Evolutionary conservation across 352 stramenopile genomes (phyloP).

Genomic region (Phytophthora chlamydospora): DNA sequence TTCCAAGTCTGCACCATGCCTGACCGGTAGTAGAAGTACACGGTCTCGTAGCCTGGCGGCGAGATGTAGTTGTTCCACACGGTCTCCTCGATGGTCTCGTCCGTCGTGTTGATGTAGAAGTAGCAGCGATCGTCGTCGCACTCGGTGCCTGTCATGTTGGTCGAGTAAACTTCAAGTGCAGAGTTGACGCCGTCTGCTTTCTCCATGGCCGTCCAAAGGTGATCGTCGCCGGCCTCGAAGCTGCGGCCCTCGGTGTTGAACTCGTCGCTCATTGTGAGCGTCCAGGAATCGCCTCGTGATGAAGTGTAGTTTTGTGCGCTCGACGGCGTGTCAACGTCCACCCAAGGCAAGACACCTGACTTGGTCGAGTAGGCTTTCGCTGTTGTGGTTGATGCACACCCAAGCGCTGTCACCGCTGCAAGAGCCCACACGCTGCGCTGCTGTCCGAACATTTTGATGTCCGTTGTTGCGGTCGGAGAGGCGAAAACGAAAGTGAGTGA

Average conservation of each 20-base stretch:
- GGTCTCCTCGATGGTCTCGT: conserved; percentile 35
- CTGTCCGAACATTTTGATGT: conserved; percentile 9
- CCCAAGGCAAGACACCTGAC: conserved; percentile 55
- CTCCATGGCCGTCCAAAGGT: conserved; percentile 89
- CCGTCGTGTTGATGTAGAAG: conserved; percentile 52
- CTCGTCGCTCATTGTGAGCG: conserved; percentile 68
- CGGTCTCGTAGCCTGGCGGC: conserved; percentile 4
- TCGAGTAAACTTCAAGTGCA: conserved; percentile 85
- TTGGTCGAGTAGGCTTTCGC: conserved; percentile 24
- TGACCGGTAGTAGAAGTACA: conserved; percentile 32
- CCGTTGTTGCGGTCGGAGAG: neutral
- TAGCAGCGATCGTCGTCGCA: conserved; percentile 44
- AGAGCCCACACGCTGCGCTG: conserved; percentile 5
- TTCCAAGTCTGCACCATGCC: conserved; percentile 79
- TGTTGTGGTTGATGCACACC: neutral
- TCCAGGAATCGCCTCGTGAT: conserved; percentile 59
- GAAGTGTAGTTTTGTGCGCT: conserved; percentile 43
- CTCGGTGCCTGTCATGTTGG: conserved; percentile 58
- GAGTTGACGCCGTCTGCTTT: conserved; percentile 66
- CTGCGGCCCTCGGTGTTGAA: conserved; percentile 52
- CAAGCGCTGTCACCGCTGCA: neutral
- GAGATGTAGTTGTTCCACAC: conserved; percentile 49
- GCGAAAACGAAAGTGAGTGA: conserved; percentile 22
- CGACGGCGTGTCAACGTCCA: conserved; percentile 51
- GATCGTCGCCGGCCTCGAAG: conserved; percentile 92